Base-by-base conservation (phyloP, 768 basidiomycete genomes). In the Trametopsis cervina region DNA sequence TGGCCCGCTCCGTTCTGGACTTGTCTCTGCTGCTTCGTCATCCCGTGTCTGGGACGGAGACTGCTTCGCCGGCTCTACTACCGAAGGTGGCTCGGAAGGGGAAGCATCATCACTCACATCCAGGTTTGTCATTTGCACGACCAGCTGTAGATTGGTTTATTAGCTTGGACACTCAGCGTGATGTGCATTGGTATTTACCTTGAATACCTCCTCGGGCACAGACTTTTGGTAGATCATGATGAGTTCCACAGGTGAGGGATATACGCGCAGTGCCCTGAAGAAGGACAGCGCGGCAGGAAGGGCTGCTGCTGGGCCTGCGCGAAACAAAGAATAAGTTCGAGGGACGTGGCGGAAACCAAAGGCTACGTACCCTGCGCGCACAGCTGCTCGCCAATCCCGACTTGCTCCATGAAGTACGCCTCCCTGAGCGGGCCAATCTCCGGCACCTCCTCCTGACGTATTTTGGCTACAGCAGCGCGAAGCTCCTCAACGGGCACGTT, bases 141-240 rank as follows among this genome's bases (percentile, higher is more conserved):
- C 74, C 52, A 86, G 67, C 80, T 83, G 53, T 1, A 38, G 21
- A 6, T 24, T 0, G 15, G 26, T 29, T 12, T 36, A 23, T 49
- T 38, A 47, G 29, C 5, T 11, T 54, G 57, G 21, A 18, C 20
- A 22, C 20, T 36, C 42, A 20, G 13, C 21, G 13, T 24, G 12
- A 25, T 21, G 20, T 11, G 9, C 3, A 18, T 11, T 5, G n/a
- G 23, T 9, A 65, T 69, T 25, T 47, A 84, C 85, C 70, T 89
- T 86, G 70, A 91, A 90, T 42, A 92, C 72, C 29, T 81, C 74
- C 22, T 78, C 76, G 2, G 90, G 87, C 24, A 95, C 81, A 26
- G 91, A 93, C 68, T 87, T 86, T 69, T 97, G 83, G 60, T 96
- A 95, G 53, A 98, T 94, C 65, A 86, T 80, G 58, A 99, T 85